Conservation (phyloP, 306 rosid species). For the Chamaecrista fasciculata region DNA sequence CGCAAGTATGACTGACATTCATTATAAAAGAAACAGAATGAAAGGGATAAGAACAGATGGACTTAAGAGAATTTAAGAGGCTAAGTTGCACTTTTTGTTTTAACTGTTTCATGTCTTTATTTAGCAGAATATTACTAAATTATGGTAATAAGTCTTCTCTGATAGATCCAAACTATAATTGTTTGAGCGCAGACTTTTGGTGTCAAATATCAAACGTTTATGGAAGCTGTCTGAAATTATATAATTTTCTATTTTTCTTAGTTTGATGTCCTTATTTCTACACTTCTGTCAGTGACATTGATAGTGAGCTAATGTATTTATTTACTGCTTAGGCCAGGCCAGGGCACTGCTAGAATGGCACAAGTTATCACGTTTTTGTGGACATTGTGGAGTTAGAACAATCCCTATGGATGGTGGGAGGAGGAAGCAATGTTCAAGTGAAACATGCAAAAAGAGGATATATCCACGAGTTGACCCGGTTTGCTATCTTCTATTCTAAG, state of each 20-base stretch:
- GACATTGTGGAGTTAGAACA: conserved; percentile 78
- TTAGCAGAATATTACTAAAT: neutral
- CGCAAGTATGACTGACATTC: neutral
- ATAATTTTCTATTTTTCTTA: neutral
- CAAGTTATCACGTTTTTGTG: conserved; percentile 64
- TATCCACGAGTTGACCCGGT: conserved; percentile 98
- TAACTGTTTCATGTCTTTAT: neutral
- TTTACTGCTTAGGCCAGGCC: conserved; percentile 54
- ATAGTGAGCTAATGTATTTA: conserved; percentile 16
- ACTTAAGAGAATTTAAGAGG: no score
- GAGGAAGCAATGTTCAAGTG: conserved; percentile 76
- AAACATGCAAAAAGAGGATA: conserved; percentile 64
- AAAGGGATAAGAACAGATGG: neutral
- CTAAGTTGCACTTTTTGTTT: neutral
- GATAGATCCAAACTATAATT: neutral
- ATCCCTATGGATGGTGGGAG: conserved; percentile 78
- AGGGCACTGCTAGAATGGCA: conserved; percentile 93
- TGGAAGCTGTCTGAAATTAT: conserved; percentile 13
- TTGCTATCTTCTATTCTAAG: conserved; percentile 18
- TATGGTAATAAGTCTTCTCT: neutral
- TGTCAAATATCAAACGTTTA: neutral
- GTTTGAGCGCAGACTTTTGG: conserved; percentile 1
- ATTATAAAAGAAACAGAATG: neutral
- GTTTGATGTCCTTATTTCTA: neutral
- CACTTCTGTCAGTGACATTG: conserved; percentile 11